A percentile compares a stretch with the other conserved stretches of the same genome.
These are phyloP conservation scores for Pezicula rhizophila DNA, from an alignment of 2,329 filamentous ascomycete species.

Conservation along the genomic window DNA sequence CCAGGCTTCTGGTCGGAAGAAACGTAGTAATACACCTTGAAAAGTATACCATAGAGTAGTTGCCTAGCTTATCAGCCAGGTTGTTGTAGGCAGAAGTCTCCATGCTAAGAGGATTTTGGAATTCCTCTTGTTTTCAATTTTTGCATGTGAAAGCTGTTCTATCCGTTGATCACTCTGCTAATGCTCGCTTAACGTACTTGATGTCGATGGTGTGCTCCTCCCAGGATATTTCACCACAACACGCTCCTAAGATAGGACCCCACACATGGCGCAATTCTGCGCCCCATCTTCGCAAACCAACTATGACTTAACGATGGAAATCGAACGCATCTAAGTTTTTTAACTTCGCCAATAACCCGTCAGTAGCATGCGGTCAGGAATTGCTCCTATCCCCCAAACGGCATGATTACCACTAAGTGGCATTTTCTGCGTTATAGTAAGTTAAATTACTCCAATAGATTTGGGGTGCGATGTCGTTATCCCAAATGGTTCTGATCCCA, in stretches of 20 bases:
- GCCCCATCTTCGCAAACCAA: not conserved
- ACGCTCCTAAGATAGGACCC: not conserved
- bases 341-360: not conserved
- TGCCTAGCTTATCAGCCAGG: too few species aligned
- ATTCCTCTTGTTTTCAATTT: slow-evolving; percentile 13
- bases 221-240: not conserved
- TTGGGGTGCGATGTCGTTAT: not conserved
- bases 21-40: too few species aligned
- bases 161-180: not conserved
- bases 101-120: too few species aligned
- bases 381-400: not conserved
- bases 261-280: not conserved
- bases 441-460: not conserved
- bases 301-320: not conserved
- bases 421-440: not conserved
- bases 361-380: not conserved
- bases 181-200: not conserved
- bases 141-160: not conserved
- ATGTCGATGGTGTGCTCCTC: not conserved
- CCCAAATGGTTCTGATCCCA: not conserved
- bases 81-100: too few species aligned
- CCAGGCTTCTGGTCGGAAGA: too few species aligned
- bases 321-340: slow-evolving; percentile 5
- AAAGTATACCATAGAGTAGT: too few species aligned
- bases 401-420: not conserved